Evolutionary conservation across 208 protist genomes (phyloP).

Genomic region (Strigomonas oncopelti): DNA sequence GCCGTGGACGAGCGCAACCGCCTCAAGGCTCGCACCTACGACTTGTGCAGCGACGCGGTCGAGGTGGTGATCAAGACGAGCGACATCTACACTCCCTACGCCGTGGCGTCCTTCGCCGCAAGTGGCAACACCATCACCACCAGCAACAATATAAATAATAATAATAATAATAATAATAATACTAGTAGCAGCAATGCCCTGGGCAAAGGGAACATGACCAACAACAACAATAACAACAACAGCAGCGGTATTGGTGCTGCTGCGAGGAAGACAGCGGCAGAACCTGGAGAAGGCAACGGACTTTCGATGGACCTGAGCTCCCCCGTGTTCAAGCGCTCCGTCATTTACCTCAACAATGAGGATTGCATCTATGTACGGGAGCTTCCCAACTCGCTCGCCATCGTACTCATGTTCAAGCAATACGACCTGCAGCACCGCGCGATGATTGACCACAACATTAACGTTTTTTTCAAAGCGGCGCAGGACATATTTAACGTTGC

Average conservation of each 20-base stretch:
- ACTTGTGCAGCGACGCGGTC: slow-evolving; percentile 85
- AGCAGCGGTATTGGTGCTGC: background rate
- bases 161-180: background rate
- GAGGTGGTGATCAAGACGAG: slow-evolving; percentile 78
- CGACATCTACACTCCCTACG: slow-evolving; percentile 44
- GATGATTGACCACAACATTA: slow-evolving; percentile 84
- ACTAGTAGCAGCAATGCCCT: no score
- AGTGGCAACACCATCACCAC: background rate
- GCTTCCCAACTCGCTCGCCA: slow-evolving; percentile 75
- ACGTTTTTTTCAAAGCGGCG: slow-evolving; percentile 76
- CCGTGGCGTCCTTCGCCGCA: background rate
- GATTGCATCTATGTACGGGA: slow-evolving; percentile 87
- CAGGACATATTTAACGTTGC: slow-evolving; percentile 60
- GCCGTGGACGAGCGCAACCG: slow-evolving; percentile 80
- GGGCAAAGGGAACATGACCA: background rate
- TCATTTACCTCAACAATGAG: slow-evolving; percentile 49
- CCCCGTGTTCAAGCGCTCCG: slow-evolving; percentile 5
- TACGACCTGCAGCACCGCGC: slow-evolving; percentile 55
- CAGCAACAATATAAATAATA: background rate
- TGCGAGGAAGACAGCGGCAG: background rate
- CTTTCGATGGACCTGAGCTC: no score
- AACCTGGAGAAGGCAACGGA: no score
- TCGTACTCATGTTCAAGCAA: slow-evolving; percentile 86
- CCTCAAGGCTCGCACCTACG: slow-evolving; percentile 74
- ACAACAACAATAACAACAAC: background rate